phyloP scores from a whole-genome alignment of 2,329 filamentous ascomycete genomes.

The Tolypocladium inflatum region DNA sequence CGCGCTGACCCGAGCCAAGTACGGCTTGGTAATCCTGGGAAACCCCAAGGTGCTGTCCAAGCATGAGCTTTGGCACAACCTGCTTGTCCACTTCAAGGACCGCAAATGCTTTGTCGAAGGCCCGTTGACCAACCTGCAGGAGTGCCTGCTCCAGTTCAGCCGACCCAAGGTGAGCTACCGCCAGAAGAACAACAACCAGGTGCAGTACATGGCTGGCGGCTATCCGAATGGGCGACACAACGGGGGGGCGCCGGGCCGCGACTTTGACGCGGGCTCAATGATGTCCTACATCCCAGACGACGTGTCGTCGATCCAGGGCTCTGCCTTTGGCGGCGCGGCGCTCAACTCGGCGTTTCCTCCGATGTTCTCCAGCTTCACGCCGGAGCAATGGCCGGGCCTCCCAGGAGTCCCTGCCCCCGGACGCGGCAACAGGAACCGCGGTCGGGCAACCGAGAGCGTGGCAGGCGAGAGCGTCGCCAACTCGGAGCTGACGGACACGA shows the following conservation, averaged over 20 bases:
- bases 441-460: slow-evolving; percentile 63
- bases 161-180: slow-evolving; percentile 89
- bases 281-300: slow-evolving; percentile 95
- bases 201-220: slow-evolving; percentile 49
- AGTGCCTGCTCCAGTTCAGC: slow-evolving; percentile 89
- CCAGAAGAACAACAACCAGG: slow-evolving; percentile 68
- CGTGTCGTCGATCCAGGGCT: slow-evolving; percentile 91
- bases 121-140: slow-evolving; percentile 89
- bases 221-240: slow-evolving; percentile 32
- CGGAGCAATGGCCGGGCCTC: slow-evolving; percentile 81
- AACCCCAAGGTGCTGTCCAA: slow-evolving; percentile 97
- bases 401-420: slow-evolving; percentile 50
- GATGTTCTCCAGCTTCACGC: slow-evolving; percentile 89
- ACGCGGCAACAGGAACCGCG: slow-evolving; percentile 59
- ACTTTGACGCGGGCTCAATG: slow-evolving; percentile 75
- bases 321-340: slow-evolving; percentile 77
- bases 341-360: slow-evolving; percentile 69
- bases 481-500: slow-evolving; percentile 80
- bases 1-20: slow-evolving; percentile 92
- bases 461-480: slow-evolving; percentile 89
- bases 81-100: slow-evolving; percentile 94
- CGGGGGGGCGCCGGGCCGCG: slow-evolving; percentile 32
- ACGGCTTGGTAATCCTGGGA: slow-evolving; percentile 88
- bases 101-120: slow-evolving; percentile 93
- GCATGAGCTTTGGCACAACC: slow-evolving; percentile 94